Percentiles rank a stretch among this genome's conserved stretches.
Conservation (phyloP, 73 alveolate genomes). For the Loxodes magnus region DNA sequence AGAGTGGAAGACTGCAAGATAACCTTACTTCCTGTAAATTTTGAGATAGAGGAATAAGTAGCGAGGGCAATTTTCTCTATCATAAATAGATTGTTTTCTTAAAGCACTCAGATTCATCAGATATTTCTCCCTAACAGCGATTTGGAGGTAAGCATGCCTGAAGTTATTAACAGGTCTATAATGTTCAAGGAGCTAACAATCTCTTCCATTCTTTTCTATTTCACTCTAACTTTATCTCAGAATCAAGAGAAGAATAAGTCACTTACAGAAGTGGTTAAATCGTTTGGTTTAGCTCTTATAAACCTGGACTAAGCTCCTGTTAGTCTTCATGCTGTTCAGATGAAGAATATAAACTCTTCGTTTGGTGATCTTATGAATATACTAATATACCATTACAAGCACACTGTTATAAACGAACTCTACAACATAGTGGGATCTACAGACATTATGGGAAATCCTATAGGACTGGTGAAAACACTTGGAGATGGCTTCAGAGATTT, state of each 20-base stretch:
- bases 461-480: conserved; percentile 63
- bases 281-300: conserved; percentile 56
- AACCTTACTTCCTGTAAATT: no score
- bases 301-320: conserved; percentile 73
- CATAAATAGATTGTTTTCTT: no score
- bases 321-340: conserved; percentile 44
- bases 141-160: no score
- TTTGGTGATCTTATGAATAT: conserved; percentile 28
- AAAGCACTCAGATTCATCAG: no score
- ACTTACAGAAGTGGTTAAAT: conserved; percentile 25
- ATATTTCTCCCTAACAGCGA: no score
- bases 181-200: neutral
- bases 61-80: no score
- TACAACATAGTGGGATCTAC: conserved; percentile 55
- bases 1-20: no score
- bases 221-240: neutral
- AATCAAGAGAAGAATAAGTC: conserved; percentile 29
- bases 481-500: conserved; percentile 94
- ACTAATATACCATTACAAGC: conserved; percentile 46
- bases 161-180: neutral
- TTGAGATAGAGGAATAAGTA: no score
- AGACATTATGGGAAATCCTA: conserved; percentile 90
- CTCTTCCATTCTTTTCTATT: neutral
- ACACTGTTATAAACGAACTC: conserved; percentile 30
- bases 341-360: conserved; percentile 49